Percentiles rank a stretch among this genome's conserved stretches.
Evolutionary conservation across 148 eudicot species (phyloP).

Genomic region (Tetragonia tetragonoides): DNA sequence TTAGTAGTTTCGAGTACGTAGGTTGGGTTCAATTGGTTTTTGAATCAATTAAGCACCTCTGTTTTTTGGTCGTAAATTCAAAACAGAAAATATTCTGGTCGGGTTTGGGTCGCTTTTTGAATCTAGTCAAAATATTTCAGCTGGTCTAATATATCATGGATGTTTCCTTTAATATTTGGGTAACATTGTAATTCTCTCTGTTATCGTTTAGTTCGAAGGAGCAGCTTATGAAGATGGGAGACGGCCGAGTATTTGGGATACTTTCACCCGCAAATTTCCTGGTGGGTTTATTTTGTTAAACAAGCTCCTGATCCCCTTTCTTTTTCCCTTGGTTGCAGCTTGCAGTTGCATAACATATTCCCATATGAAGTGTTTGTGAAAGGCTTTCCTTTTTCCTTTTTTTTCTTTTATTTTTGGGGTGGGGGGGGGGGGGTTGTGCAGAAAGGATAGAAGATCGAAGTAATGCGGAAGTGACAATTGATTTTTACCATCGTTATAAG

Average conservation of each 20-base stretch:
- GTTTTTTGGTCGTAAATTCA: too few species aligned
- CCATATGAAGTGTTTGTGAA: background rate
- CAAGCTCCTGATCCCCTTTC: background rate
- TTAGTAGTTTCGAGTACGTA: too few species aligned
- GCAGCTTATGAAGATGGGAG: slow-evolving; percentile 18
- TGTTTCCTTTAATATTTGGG: background rate
- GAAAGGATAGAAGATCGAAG: slow-evolving; percentile 39
- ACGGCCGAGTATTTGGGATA: slow-evolving; percentile 28
- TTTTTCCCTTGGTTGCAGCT: background rate
- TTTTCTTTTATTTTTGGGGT: background rate
- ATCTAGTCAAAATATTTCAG: too few species aligned
- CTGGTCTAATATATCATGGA: background rate
- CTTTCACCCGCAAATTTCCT: slow-evolving; percentile 26
- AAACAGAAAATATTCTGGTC: too few species aligned
- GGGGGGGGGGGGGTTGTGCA: slow-evolving; percentile 4
- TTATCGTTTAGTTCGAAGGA: slow-evolving; percentile 24
- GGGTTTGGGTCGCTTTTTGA: too few species aligned
- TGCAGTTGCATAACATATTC: background rate
- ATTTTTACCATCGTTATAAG: slow-evolving; percentile 58
- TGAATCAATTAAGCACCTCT: too few species aligned
- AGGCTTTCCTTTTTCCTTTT: background rate
- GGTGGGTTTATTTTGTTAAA: slow-evolving; percentile 8
- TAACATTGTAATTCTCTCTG: background rate
- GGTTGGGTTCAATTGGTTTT: too few species aligned
- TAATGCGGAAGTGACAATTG: slow-evolving; percentile 44